Base-by-base conservation (phyloP, 306 rosid genomes). In the apple (Malus domestica) region DNA sequence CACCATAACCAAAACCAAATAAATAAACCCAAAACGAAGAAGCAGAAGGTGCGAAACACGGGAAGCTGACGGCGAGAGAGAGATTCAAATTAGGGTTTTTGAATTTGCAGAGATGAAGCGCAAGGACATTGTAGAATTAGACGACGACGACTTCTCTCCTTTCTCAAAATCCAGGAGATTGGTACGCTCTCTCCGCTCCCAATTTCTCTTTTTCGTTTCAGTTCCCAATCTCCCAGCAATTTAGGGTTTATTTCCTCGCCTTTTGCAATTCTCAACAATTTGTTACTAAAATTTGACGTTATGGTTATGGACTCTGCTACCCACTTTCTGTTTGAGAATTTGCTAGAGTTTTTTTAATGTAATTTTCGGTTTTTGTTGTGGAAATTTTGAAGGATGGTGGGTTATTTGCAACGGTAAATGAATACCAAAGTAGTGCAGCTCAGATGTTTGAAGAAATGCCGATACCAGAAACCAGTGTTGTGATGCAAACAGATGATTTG, bases 31-130 rank as follows among this genome's bases (percentile, higher is more conserved):
- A 66, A 66, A 4, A 5, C 3, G 29, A 19, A 3, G 19, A 6
- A 9, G 9, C 1, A 2, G 20, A n/a, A 51, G 49, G 27, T 35
- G 46, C 15, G 49, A 66, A 35, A 8, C 8, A 19, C 10, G 14
- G 49, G 46, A 33, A 65, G 70, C 70, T 9, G 25, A 27, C 45
- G 4, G 10, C 4, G 25, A 18, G 22, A 13, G 30, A 22, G 49
- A 35, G 55, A 68, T 8, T 68, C 25, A 52, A 35, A n/a, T 72
- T 35, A 7, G 63, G 32, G 13, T 72, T 35, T 51, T 57, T 27
- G 29, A 27, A 4, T 7, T 7, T 22, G 32, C 57, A 23, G 44
- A 73, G 62, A 77, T 81, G 85, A 81, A 81, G 74, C 81, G 85
- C 57, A 81, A 81, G 22, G 81, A 81, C 30, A 30, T 66, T 2